Base-by-base conservation (phyloP, 768 basidiomycete genomes). In the Tricholoma sp. region DNA sequence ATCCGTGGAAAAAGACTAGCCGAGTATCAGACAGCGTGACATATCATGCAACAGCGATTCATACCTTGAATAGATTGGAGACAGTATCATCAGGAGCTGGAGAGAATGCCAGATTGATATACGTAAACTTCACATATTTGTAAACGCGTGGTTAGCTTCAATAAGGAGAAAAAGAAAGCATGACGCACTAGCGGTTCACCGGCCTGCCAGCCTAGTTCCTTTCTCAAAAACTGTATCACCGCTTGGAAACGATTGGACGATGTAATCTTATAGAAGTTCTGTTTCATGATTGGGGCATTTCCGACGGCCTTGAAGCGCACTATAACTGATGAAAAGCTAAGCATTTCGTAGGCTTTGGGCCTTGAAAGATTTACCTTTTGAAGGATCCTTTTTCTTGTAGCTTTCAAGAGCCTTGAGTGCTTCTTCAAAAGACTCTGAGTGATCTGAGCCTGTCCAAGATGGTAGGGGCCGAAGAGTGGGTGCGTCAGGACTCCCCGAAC, bases 261-360 rank as follows among this genome's bases (percentile, higher is more conserved):
- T 0, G 94, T 93, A 64, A 98, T 94, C 79, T 94, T 95, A 83
- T 93, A 97, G 63, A 94, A 90, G 74, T 95, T 97, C 75, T 95
- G 92, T 74, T 90, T 94, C 94, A 98, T 96, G 65, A 98, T 94
- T 1, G 95, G 95, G 2, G 95, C 95, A 63, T 95, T 94, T 50
- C 95, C 95, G 7, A 96, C 90, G 3, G 95, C 94, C 69, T 94
- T 94, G 82, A 98, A 98, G 42, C 94, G 85, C 15, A 98, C 91
- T 57, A 97, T 86, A 48, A 97, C 95, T 98, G 66, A 18, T 11
- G 28, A 15, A 12, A 18, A 11, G 41, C 20, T n/a, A 50, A 50
- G 55, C 28, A 5, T 9, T 37, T 34, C 12, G 41, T 24, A 34
- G 7, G 44, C 13, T 32, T 33, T 41, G 31, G 2, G 12, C 20